Evolutionary conservation across 2,329 filamentous ascomycete genomes (phyloP).

Genomic region (Epicoccum sorghinum): DNA sequence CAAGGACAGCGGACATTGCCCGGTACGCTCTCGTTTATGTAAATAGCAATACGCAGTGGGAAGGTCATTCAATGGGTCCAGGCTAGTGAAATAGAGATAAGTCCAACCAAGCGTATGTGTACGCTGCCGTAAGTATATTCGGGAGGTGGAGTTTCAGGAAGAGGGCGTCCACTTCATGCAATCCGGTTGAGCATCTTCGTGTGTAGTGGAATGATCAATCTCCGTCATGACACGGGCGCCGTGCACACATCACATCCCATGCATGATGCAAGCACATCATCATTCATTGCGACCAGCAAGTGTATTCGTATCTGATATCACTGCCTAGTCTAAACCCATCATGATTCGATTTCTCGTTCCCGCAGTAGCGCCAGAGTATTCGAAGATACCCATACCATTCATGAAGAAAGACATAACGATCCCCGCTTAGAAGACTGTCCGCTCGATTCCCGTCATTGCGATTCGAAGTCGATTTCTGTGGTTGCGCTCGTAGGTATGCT

Average conservation of each 20-base stretch:
- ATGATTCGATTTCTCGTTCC: slow-evolving; percentile 42
- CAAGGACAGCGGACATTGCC: too few species aligned
- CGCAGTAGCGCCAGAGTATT: slow-evolving; percentile 46
- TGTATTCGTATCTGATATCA: slow-evolving; percentile 39
- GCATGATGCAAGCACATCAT: slow-evolving; percentile 7
- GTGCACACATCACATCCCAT: slow-evolving; percentile 7
- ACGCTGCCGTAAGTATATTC: too few species aligned
- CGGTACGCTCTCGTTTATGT: too few species aligned
- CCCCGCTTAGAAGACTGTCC: slow-evolving; percentile 32
- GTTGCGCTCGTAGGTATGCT: slow-evolving; percentile 36
- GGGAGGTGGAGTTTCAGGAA: too few species aligned
- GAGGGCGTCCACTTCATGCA: too few species aligned
- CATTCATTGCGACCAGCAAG: slow-evolving; percentile 41
- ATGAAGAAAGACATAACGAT: slow-evolving; percentile 22
- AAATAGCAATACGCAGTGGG: too few species aligned
- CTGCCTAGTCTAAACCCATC: slow-evolving; percentile 47
- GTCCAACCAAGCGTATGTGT: too few species aligned
- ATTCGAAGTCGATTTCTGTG: slow-evolving; percentile 39
- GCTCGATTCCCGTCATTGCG: slow-evolving; percentile 27
- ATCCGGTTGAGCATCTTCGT: too few species aligned
- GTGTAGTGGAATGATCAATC: not conserved
- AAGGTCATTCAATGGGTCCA: too few species aligned
- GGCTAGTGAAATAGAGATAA: too few species aligned
- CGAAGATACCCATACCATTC: slow-evolving; percentile 20
- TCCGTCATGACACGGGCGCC: not conserved